Conservation (phyloP, 2,329 filamentous ascomycete genomes). For the Pseudogymnoascus sp. region DNA sequence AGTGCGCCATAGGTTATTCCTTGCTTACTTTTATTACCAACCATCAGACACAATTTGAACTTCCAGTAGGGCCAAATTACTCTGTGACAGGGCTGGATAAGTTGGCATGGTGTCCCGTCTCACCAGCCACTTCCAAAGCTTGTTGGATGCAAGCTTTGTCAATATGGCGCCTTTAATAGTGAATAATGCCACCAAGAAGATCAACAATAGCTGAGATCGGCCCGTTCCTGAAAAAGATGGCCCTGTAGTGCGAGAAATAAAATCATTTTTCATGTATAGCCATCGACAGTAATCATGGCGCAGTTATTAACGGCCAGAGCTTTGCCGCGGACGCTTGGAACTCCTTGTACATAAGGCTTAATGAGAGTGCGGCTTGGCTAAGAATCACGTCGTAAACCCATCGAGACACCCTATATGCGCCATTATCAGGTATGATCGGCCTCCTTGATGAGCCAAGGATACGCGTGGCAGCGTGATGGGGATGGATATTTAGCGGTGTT, state of each 20-base stretch:
- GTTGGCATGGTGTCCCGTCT: neutral
- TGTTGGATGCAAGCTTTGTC: neutral
- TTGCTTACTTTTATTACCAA: neutral
- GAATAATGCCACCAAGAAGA: neutral
- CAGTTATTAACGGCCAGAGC: neutral
- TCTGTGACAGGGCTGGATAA: neutral
- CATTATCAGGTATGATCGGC: neutral
- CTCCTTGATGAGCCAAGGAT: neutral
- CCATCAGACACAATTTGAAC: neutral
- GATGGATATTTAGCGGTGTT: neutral
- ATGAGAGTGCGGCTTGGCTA: neutral
- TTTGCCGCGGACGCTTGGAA: neutral
- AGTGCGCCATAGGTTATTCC: neutral
- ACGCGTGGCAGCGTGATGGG: constrained; percentile 48
- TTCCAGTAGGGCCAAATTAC: neutral
- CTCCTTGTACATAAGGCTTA: neutral
- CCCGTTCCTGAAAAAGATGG: neutral
- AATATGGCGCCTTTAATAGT: neutral
- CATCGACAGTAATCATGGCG: neutral
- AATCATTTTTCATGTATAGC: neutral
- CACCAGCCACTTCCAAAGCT: neutral
- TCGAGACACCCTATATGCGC: neutral
- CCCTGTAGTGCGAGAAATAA: neutral
- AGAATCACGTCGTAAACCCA: neutral
- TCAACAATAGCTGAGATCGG: neutral